Evolutionary conservation across 2,329 filamentous ascomycete species (phyloP), one percentile per base, ranked within the genome.

Genomic region (Fusarium oligoseptatum): DNA sequence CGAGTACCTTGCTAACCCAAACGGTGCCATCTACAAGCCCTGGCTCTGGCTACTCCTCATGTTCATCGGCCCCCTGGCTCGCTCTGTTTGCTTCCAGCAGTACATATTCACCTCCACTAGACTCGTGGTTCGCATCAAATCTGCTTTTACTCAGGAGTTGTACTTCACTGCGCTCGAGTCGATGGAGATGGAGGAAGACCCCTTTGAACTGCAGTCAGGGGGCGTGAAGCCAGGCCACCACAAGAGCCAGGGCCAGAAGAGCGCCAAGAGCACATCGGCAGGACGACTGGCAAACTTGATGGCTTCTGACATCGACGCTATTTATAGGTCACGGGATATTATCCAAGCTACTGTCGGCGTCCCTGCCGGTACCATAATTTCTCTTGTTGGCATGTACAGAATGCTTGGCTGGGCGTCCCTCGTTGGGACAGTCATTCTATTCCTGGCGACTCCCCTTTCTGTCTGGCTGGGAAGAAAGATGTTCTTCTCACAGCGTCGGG

Each of bases 51-150:
- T 91, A 10, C 70, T 86, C 3, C 82, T 90, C 37, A 83, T 90
- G 68, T 90, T 90, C 66, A 64, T 85, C 41, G 89, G 89, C 0
- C 88, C 88, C 1, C 34, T 83, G 45, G 77, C 81, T 4, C 85
- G 87, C 15, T 88, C 89, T 3, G 73, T 90, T 50, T 79, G 84
- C 64, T 89, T 87, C 71, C 88, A 91, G 76, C 88, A 88, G 73
- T 91, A 91, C 77, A 84, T 90, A 37, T 91, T 90, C 74, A 87
- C 83, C 2, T 88, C 88, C 8, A 90, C 89, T 3, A 84, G 88
- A n/a, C 80, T 90, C 50, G 81, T 90, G 37, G 88, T 90, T 39
- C 87, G 89, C 29, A 81, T 90, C 65, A 90, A 89, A 75, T 85
- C 88, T 32, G 88, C 86, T 32, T 83, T 91, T 67, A 90, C 88